Base-by-base conservation (phyloP, 2,329 filamentous ascomycete species). In the Ceratocystis cubensis region DNA sequence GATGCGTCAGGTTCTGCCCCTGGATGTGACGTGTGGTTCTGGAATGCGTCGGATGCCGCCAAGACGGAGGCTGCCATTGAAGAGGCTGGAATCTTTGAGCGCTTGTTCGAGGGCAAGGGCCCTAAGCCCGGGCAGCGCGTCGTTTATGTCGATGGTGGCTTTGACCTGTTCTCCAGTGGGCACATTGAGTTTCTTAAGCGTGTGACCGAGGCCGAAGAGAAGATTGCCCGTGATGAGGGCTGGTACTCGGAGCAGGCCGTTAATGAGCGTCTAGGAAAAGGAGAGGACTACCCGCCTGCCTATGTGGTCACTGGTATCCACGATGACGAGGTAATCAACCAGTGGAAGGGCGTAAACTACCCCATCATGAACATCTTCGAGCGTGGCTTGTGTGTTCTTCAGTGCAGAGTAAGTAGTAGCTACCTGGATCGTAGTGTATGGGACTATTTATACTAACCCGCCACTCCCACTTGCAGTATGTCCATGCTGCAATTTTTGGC, bases 291-390 rank as follows among this genome's bases (percentile, higher is more conserved):
- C 72, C 81, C 84, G 0, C 91, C 91, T 0, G 88, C 86, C 5
- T 97, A 90, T 74, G 82, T 99, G n/a, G 84, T 97, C 56, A 92
- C 91, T 1, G 94, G 94, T 62, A 87, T 99, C 28, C 94, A 99
- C 76, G 89, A 96, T 72, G 94, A 99, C 75, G 85, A 88, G 70
- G 91, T 96, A 68, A 96, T 99, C 76, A 99, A 99, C 76, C 81
- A 88, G 72, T 95, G 91, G 88, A 97, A 97, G 77, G 93, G 94
- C 45, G 82, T 96, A 72, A 99, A 99, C 78, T 99, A 96, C 74
- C 94, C 94, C 30, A 97, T 99, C 78, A 99, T 99, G 94, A 99
- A 97, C 79, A 92, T 96, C 67, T 96, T 93, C 72, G 94, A 99
- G 79, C 88, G 94, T 53, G 92, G 92, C 1, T 84, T 99, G 25